Evolutionary conservation across 139 green algal species (phyloP).

Genomic region (Micractinium sp.): DNA sequence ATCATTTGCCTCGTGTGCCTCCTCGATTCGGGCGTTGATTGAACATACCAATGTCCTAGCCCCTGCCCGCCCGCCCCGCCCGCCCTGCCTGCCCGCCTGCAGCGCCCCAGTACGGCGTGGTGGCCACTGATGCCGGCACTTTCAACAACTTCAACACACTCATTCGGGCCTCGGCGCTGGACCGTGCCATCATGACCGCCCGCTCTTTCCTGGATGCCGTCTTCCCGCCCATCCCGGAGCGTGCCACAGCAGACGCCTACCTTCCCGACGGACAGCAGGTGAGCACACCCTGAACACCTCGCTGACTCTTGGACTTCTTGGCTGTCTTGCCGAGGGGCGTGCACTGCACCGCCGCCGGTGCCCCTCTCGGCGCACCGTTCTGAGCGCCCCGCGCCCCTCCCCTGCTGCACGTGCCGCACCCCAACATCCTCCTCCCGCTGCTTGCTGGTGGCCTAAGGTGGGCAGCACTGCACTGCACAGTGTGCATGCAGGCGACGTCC

Average conservation of each 20-base stretch:
- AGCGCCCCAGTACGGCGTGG: slow-evolving; percentile 46
- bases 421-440: not conserved
- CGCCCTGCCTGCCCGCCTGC: not conserved
- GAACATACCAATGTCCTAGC: too few species aligned
- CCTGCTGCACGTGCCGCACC: too few species aligned
- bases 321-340: not conserved
- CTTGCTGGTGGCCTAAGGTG: too few species aligned
- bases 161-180: slow-evolving; percentile 42
- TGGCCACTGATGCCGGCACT: slow-evolving; percentile 10
- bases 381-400: too few species aligned
- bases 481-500: too few species aligned
- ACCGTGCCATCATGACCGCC: slow-evolving; percentile 57
- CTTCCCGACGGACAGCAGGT: slow-evolving; percentile 51
- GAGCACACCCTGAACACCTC: not conserved
- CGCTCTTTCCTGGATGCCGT: slow-evolving; percentile 41
- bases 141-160: slow-evolving; percentile 63
- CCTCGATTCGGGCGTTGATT: too few species aligned
- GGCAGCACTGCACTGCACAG: too few species aligned
- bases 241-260: slow-evolving; percentile 16
- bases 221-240: slow-evolving; percentile 28
- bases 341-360: not conserved
- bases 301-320: not conserved
- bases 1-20: too few species aligned
- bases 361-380: too few species aligned
- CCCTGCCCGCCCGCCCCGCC: not conserved